Evolutionary conservation across 2,329 filamentous ascomycete species (phyloP).

Genomic region (Nigrospora oryzae): DNA sequence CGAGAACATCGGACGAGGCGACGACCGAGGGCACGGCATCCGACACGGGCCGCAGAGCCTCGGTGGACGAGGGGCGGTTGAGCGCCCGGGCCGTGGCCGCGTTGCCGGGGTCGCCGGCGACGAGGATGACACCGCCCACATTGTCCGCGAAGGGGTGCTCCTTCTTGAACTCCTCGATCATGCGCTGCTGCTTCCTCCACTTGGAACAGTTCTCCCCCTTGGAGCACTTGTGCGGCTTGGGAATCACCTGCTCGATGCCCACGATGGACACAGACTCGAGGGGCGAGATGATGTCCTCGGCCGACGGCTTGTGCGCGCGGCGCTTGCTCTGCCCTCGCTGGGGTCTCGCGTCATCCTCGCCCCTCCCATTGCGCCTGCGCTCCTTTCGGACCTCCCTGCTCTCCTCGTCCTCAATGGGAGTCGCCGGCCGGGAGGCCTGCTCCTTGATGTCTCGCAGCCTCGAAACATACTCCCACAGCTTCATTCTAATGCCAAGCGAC

Average conservation of each 20-base stretch:
- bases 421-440: constrained; percentile 43
- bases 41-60: constrained; percentile 57
- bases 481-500: constrained; percentile 74
- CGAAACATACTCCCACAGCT: constrained; percentile 74
- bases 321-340: constrained; percentile 22
- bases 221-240: constrained; percentile 73
- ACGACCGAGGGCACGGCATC: constrained; percentile 75
- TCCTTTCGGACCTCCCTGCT: constrained; percentile 42
- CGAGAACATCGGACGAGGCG: constrained; percentile 85
- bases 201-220: constrained; percentile 83
- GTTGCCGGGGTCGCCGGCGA: constrained; percentile 74
- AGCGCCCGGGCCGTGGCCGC: constrained; percentile 53
- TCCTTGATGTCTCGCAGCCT: constrained; percentile 50
- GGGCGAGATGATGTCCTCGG: constrained; percentile 64
- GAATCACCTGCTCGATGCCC: constrained; percentile 81
- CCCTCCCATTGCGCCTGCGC: constrained; percentile 26
- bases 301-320: constrained; percentile 20
- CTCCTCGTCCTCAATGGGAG: constrained; percentile 52
- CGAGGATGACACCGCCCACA: constrained; percentile 60
- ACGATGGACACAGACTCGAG: constrained; percentile 85
- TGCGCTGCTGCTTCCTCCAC: constrained; percentile 70
- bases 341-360: constrained; percentile 19
- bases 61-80: constrained; percentile 43
- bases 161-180: constrained; percentile 65
- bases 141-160: constrained; percentile 63